phyloP scores from a whole-genome alignment of 805 yeast species.

The Diddensiella santjacobensis region DNA sequence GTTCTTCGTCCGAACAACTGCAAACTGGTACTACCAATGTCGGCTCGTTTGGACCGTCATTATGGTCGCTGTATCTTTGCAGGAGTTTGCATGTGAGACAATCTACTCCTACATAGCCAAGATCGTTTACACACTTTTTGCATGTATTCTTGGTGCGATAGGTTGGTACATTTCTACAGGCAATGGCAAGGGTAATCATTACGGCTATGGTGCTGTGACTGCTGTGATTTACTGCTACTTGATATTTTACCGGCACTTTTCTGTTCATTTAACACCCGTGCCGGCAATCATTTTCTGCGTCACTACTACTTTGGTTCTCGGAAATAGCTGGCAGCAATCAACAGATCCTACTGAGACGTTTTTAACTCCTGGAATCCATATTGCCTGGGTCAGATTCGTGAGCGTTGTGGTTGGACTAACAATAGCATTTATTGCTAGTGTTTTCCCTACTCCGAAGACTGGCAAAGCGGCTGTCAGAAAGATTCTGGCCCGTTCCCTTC shows the following conservation, averaged over 20 bases:
- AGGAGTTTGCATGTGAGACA: conserved; percentile 34
- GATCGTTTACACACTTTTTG: conserved; percentile 29
- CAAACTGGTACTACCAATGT: conserved; percentile 24
- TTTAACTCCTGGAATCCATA: conserved; percentile 30
- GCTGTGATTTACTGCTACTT: conserved; percentile 27
- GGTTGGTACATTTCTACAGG: conserved; percentile 37
- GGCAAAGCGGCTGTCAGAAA: conserved; percentile 32
- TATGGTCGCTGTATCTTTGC: conserved; percentile 30
- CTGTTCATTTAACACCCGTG: conserved; percentile 28
- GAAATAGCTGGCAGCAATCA: conserved; percentile 32
- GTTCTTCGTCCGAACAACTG: conserved; percentile 26
- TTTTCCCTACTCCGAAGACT: conserved; percentile 32
- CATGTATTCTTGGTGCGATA: conserved; percentile 32
- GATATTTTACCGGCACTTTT: conserved; percentile 31
- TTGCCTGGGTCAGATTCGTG: conserved; percentile 36
- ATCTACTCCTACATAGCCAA: conserved; percentile 28
- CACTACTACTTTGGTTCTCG: conserved; percentile 30
- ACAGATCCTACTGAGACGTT: conserved; percentile 18
- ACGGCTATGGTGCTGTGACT: conserved; percentile 32
- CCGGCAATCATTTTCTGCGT: conserved; percentile 30
- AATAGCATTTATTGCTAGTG: conserved; percentile 31
- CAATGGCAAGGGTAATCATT: conserved; percentile 32
- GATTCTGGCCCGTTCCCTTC: conserved; percentile 26
- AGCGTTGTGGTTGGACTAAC: conserved; percentile 32
- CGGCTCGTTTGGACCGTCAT: conserved; percentile 33